A percentile compares a stretch with the other conserved stretches of the same genome.
These are phyloP conservation scores for Scolecobasidium constrictum DNA, from an alignment of 2,329 filamentous ascomycete species.

Conservation along the genomic window DNA sequence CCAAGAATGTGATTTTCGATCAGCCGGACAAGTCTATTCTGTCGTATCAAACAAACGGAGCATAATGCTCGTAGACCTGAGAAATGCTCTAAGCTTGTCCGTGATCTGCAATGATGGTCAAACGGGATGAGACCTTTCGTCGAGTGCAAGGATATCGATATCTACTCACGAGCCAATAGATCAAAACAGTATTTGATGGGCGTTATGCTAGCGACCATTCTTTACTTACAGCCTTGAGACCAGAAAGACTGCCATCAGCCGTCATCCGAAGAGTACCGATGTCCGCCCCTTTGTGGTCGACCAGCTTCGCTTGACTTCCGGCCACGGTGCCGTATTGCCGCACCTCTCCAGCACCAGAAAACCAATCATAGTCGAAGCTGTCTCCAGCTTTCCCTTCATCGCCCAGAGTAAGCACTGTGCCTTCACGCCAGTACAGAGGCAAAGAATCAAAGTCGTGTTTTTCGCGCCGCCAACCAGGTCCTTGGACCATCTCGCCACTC, in stretches of 20 bases:
- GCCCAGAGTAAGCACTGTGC: conserved; percentile 28
- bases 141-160: no score
- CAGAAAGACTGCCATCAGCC: conserved; percentile 19
- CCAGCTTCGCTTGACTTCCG: conserved; percentile 23
- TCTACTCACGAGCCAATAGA: no score
- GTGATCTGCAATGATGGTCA: no score
- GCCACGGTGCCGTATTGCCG: conserved; percentile 25
- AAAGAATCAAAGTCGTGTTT: conserved; percentile 27
- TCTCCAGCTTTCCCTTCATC: conserved; percentile 22
- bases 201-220: conserved; percentile 22
- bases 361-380: conserved; percentile 29
- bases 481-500: conserved; percentile 28
- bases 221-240: conserved; percentile 20
- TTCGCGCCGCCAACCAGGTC: conserved; percentile 33
- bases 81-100: no score
- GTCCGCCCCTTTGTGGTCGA: conserved; percentile 22
- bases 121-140: no score
- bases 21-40: no score
- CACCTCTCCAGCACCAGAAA: conserved; percentile 25
- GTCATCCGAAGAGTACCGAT: conserved; percentile 20
- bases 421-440: conserved; percentile 30
- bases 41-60: no score
- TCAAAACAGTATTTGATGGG: no score
- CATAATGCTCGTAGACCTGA: no score
- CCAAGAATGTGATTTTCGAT: no score